Evolutionary conservation across 225 moss, liverwort and hornwort genomes (phyloP).

Genomic region (Thuidium tamariscinum): DNA sequence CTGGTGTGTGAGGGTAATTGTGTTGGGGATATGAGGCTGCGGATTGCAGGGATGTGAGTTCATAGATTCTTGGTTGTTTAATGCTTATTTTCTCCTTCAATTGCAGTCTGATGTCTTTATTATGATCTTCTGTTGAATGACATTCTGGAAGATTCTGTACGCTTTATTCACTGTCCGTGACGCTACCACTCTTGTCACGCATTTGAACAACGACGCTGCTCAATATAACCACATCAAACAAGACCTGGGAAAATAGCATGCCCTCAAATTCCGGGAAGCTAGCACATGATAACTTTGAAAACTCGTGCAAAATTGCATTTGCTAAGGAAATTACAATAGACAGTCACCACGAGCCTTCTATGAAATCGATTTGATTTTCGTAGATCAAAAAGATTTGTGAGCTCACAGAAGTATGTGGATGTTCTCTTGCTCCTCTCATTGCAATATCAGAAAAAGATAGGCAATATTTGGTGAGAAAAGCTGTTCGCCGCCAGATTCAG

Average conservation of each 20-base stretch:
- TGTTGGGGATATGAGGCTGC: neutral
- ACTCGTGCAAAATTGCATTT: neutral
- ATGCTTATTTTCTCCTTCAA: neutral
- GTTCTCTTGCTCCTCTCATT: neutral
- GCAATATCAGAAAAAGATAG: neutral
- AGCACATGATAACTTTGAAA: neutral
- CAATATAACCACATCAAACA: neutral
- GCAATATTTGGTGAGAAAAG: constrained; percentile 1
- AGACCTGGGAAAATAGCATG: neutral
- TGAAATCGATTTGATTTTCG: neutral
- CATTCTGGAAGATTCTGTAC: neutral
- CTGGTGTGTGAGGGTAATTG: neutral
- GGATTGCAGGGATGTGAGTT: neutral
- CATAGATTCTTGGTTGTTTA: no score
- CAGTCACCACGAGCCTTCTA: neutral
- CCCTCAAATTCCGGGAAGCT: neutral
- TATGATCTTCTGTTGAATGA: neutral
- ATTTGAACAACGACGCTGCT: neutral
- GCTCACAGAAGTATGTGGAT: neutral
- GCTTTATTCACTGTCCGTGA: neutral
- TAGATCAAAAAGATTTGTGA: neutral
- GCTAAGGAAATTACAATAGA: neutral
- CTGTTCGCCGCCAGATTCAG: constrained; percentile 9
- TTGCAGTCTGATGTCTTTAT: neutral
- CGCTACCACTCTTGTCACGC: neutral